A percentile compares a stretch with the other conserved stretches of the same genome.
Conservation (phyloP, 305 asterid genomes). For the Rubia balearica region DNA sequence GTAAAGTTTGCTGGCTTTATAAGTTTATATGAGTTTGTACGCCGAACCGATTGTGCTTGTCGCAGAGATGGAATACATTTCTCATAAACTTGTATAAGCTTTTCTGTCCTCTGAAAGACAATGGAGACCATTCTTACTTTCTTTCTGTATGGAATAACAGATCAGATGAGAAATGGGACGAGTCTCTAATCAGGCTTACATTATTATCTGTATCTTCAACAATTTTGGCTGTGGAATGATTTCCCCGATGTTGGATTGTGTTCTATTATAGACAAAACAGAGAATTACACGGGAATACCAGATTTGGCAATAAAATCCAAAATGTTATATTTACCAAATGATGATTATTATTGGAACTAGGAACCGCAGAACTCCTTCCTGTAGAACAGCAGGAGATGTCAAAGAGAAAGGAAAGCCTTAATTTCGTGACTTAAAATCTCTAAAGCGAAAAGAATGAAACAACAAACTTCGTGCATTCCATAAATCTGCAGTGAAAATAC, state of each 20-base stretch:
- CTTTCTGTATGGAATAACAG: not conserved
- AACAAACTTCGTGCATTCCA: constrained; percentile 8
- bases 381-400: constrained; percentile 31
- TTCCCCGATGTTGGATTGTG: constrained; percentile 26
- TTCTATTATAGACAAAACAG: constrained; percentile 1
- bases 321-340: constrained; percentile 34
- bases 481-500: not conserved
- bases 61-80: constrained; percentile 46
- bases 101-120: constrained; percentile 46
- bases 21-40: constrained; percentile 50
- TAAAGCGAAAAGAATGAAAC: not conserved
- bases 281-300: not conserved
- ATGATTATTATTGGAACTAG: constrained; percentile 33
- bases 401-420: constrained; percentile 4
- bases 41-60: constrained; percentile 49
- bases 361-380: constrained; percentile 41
- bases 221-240: constrained; percentile 30
- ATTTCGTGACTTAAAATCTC: not conserved
- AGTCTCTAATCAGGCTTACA: constrained; percentile 29
- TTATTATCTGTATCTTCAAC: constrained; percentile 35
- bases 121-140: constrained; percentile 14
- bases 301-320: not conserved
- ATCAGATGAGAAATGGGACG: not conserved
- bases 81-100: constrained; percentile 60
- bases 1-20: constrained; percentile 80